Evolutionary conservation across 2,329 filamentous ascomycete species (phyloP).

Genomic region (Sclerotinia minor): DNA sequence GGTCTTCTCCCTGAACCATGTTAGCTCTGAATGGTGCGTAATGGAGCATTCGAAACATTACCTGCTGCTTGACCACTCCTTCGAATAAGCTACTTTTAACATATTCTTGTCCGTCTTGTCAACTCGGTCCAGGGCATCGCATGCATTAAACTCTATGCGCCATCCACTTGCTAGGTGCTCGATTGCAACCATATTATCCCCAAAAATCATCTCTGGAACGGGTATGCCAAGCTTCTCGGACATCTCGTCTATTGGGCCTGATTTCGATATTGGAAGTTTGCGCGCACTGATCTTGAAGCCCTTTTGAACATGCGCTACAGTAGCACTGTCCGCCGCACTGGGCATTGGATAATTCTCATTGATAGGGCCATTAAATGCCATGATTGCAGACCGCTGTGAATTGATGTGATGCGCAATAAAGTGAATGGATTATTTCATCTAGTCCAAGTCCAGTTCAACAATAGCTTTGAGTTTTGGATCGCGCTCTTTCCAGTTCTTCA

Average conservation of each 20-base stretch:
- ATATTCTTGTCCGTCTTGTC: constrained; percentile 91
- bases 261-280: constrained; percentile 93
- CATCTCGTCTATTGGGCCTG: constrained; percentile 85
- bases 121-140: constrained; percentile 83
- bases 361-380: constrained; percentile 41
- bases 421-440: neutral
- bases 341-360: constrained; percentile 58
- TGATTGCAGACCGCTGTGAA: constrained; percentile 20
- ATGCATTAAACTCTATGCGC: constrained; percentile 78
- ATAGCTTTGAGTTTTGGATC: neutral
- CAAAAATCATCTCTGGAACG: constrained; percentile 98
- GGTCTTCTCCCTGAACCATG: constrained; percentile 65
- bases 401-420: neutral
- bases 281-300: constrained; percentile 76
- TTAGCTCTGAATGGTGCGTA: constrained; percentile 26
- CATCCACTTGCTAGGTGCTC: constrained; percentile 74
- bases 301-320: constrained; percentile 57
- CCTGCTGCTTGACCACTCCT: constrained; percentile 68
- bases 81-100: constrained; percentile 90
- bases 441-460: neutral
- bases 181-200: constrained; percentile 82
- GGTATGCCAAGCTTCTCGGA: constrained; percentile 76
- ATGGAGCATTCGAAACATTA: constrained; percentile 17
- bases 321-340: constrained; percentile 53
- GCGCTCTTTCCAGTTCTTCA: neutral